Conservation (phyloP, 345 rosid genomes). For the Xanthoceras sorbifolium region DNA sequence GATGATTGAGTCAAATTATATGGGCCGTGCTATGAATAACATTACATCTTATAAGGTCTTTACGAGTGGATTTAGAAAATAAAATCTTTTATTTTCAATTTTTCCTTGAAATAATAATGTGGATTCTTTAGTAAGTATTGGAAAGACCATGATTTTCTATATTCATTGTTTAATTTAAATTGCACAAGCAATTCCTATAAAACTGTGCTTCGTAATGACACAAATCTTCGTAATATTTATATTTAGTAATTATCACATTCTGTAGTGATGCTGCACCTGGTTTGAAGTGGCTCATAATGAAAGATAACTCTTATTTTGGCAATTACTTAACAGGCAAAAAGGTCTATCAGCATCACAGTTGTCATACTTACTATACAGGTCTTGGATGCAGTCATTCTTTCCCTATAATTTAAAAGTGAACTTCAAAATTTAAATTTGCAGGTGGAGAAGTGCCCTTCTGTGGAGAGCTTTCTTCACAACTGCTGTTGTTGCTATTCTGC, state of each 20-base stretch:
- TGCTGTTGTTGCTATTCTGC: conserved; percentile 81
- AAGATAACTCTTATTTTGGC: neutral
- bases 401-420: neutral
- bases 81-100: neutral
- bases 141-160: neutral
- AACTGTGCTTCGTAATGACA: neutral
- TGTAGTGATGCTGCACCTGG: neutral
- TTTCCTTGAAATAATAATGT: neutral
- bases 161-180: neutral
- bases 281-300: neutral
- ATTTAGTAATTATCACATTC: neutral
- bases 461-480: conserved; percentile 95
- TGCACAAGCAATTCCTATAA: neutral
- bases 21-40: neutral
- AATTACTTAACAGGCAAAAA: neutral
- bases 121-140: neutral
- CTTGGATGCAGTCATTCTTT: neutral
- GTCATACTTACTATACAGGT: neutral
- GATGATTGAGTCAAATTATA: neutral
- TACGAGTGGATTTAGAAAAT: neutral
- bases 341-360: neutral
- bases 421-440: conserved; percentile 25
- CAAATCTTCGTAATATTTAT: neutral
- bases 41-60: neutral
- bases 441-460: conserved; percentile 92